These are phyloP conservation scores for Cytospora leucostoma DNA, from an alignment of 2,329 filamentous ascomycete genomes.

Conservation along the genomic window DNA sequence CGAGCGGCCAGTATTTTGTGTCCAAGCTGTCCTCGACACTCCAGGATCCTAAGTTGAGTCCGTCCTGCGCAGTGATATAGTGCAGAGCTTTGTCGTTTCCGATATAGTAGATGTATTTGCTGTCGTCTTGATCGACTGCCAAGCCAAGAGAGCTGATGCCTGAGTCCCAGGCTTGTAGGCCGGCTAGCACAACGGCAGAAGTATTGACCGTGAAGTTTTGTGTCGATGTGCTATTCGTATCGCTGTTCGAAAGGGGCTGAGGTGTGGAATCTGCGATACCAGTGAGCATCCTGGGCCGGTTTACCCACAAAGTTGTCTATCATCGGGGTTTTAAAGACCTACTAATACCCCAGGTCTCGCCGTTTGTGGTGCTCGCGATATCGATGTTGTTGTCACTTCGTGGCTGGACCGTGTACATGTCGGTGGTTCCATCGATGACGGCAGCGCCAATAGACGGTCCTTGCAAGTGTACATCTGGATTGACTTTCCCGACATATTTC, in stretches of 20 bases:
- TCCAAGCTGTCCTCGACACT: slow-evolving; percentile 1
- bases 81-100: slow-evolving; percentile 9
- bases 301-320: background rate
- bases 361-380: background rate
- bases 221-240: slow-evolving; percentile 12
- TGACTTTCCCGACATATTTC: slow-evolving; percentile 4
- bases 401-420: slow-evolving; percentile 12
- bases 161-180: background rate
- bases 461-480: slow-evolving; percentile 13
- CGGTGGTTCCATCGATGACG: background rate
- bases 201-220: slow-evolving; percentile 10
- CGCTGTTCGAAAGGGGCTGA: slow-evolving; percentile 7
- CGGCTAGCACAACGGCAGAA: background rate
- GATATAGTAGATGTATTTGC: slow-evolving; percentile 13
- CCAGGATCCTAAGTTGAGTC: slow-evolving; percentile 6
- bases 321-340: background rate
- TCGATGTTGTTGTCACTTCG: slow-evolving; percentile 14
- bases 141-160: background rate
- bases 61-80: background rate
- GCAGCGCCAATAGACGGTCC: slow-evolving; percentile 2
- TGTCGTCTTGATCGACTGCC: slow-evolving; percentile 11
- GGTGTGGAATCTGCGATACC: background rate
- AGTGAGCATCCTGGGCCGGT: background rate
- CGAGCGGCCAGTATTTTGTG: slow-evolving; percentile 13
- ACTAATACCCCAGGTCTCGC: slow-evolving; percentile 4